Evolutionary conservation across 176 grass and related monocot species (phyloP), one percentile per base, ranked within the genome.

Genomic region (Neostapfia colusana): DNA sequence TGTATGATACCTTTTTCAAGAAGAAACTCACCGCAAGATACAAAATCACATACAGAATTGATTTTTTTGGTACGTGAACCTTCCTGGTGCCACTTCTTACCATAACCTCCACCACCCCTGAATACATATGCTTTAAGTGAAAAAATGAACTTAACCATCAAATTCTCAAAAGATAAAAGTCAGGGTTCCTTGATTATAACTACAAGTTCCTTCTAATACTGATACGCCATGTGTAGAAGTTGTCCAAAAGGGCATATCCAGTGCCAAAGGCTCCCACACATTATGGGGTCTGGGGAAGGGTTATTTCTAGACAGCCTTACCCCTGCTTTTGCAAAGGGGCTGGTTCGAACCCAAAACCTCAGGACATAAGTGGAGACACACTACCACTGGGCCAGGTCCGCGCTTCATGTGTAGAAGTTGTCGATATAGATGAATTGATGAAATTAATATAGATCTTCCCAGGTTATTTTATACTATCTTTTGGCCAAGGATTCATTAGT

Each of bases 1-100:
- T 94, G 60, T 42, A 92, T 86, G 65, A 98, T 87, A 79, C 87
- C 89, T 85, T 98, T 91, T 70, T 89, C 72, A 89, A 92, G 82
- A 79, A 98, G 88, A 90, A 94, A 92, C 70, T 98, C 95, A 71
- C 88, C 91, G 73, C 95, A 98, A 65, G 85, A 90, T 79, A 98
- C 67, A 90, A 86, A 98, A 86, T 98, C 95, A 80, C 77, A 86
- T 65, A 98, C 79, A 72, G 95, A 94, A 72, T 98, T 92, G 69
- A 83, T 77, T 69, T 94, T 94, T 68, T 89, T 86, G 55, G 67
- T 81, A 35, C 85, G 82, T 37, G 76, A 85, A 49, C 95, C 95
- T 70, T 92, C 89, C 74, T 62, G 69, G 66, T 98, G 95, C 91
- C 95, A 98, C 82, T 98, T 89, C 78, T 92, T 92, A 67, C 89